Percentiles rank a stretch among this genome's conserved stretches.
phyloP scores from a whole-genome alignment of 169 alveolate genomes.

The Babesia bigemina region DNA sequence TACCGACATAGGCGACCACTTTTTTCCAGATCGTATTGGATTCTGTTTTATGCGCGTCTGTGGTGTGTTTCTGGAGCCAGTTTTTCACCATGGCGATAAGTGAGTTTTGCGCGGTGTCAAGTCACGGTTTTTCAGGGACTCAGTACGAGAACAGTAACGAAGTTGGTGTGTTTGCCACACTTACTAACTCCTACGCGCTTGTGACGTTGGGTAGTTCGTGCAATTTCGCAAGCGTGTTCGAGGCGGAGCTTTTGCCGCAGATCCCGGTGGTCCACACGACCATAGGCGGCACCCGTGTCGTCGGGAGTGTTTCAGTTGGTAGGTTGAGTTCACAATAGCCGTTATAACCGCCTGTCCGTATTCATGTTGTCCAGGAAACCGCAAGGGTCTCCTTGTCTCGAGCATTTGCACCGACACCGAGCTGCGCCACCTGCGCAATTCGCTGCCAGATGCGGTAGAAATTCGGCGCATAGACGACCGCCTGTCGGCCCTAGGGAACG shows the following conservation, averaged over 20 bases:
- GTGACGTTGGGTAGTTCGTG: slow-evolving; percentile 95
- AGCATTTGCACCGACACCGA: slow-evolving; percentile 97
- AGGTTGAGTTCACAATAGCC: slow-evolving; percentile 6
- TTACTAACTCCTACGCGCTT: slow-evolving; percentile 94
- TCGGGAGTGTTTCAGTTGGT: slow-evolving; percentile 96
- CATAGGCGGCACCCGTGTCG: slow-evolving; percentile 95
- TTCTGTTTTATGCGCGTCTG: background rate
- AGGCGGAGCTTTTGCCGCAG: slow-evolving; percentile 92
- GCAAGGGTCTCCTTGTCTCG: slow-evolving; percentile 96
- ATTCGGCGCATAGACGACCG: slow-evolving; percentile 97
- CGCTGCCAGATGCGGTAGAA: slow-evolving; percentile 94
- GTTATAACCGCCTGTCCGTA: background rate
- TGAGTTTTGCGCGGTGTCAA: slow-evolving; percentile 1
- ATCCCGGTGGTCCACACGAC: slow-evolving; percentile 96
- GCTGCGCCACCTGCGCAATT: slow-evolving; percentile 93
- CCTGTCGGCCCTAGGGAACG: slow-evolving; percentile 97
- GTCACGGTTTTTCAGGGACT: slow-evolving; percentile 68
- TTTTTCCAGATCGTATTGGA: background rate
- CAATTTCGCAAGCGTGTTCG: slow-evolving; percentile 94
- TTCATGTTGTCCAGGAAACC: slow-evolving; percentile 81
- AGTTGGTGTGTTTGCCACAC: slow-evolving; percentile 96
- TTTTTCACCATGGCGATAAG: slow-evolving; percentile 60
- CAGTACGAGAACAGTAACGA: slow-evolving; percentile 96
- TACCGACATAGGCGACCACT: background rate
- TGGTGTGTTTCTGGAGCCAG: background rate